Percentiles rank a stretch among this genome's conserved stretches.
phyloP scores from a whole-genome alignment of 257 asterid species.

The Sherardia arvensis region DNA sequence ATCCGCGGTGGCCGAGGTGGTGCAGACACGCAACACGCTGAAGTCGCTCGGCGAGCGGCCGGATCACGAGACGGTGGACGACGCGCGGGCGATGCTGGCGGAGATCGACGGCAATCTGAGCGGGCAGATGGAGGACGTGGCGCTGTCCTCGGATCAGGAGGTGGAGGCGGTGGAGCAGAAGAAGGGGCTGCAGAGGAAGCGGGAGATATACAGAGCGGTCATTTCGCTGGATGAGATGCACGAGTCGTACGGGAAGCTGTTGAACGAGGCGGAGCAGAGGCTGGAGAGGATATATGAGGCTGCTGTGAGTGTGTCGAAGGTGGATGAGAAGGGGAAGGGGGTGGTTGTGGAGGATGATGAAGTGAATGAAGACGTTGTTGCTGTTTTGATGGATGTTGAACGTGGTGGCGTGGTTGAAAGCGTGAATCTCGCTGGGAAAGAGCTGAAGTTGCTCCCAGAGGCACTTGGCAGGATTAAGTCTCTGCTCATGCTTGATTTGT shows the following conservation, averaged over 20 bases:
- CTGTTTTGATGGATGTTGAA: conserved; percentile 54
- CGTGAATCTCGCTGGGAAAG: conserved; percentile 51
- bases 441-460: conserved; percentile 67
- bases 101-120: conserved; percentile 45
- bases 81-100: conserved; percentile 45
- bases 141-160: conserved; percentile 18
- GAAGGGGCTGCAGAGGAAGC: conserved; percentile 32
- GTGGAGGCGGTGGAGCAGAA: conserved; percentile 18
- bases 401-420: conserved; percentile 41
- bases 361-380: conserved; percentile 55
- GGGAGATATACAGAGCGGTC: conserved; percentile 50
- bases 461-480: conserved; percentile 56
- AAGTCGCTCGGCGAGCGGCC: conserved; percentile 67
- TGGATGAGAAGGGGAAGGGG: conserved; percentile 29
- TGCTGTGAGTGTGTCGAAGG: conserved; percentile 33
- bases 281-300: conserved; percentile 80
- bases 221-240: conserved; percentile 76
- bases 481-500: conserved; percentile 55
- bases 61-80: conserved; percentile 82
- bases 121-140: conserved; percentile 28
- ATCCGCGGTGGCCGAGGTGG: conserved; percentile 61
- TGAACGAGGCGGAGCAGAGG: conserved; percentile 68
- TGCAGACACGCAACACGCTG: conserved; percentile 65
- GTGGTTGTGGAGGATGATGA: conserved; percentile 36
- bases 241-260: conserved; percentile 63